A percentile compares a stretch with the other conserved stretches of the same genome.
phyloP scores from a whole-genome alignment of 2,329 filamentous ascomycete species.

The Emergomyces orientalis region DNA sequence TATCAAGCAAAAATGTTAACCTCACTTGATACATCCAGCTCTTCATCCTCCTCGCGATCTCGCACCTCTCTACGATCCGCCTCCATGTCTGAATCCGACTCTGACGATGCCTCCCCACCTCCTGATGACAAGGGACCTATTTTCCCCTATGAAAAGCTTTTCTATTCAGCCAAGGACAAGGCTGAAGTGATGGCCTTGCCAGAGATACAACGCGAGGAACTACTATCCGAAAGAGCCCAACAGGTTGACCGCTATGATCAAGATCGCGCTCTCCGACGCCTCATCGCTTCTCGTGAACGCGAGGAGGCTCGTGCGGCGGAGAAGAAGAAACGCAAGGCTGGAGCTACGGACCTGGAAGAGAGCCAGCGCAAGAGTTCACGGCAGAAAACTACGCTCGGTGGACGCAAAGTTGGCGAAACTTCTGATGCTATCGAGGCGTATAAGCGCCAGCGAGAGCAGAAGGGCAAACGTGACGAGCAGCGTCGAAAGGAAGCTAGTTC shows the following conservation, averaged over 20 bases:
- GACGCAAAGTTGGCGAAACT: conserved; percentile 58
- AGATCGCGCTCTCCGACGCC: conserved; percentile 68
- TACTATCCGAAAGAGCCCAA: conserved; percentile 77
- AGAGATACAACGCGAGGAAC: conserved; percentile 82
- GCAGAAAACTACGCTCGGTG: conserved; percentile 57
- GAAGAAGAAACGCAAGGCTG: conserved; percentile 63
- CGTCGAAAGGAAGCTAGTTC: conserved; percentile 34
- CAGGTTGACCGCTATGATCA: conserved; percentile 75
- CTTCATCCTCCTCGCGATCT: conserved; percentile 54
- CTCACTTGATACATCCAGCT: conserved; percentile 40
- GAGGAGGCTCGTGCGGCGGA: conserved; percentile 45
- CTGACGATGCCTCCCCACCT: conserved; percentile 51
- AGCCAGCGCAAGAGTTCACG: conserved; percentile 63
- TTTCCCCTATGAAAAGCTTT: conserved; percentile 81
- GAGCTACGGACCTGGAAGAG: conserved; percentile 69
- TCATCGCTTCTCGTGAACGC: conserved; percentile 60
- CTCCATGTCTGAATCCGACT: conserved; percentile 83
- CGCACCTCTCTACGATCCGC: conserved; percentile 70
- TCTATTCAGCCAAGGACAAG: conserved; percentile 64
- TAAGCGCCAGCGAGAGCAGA: conserved; percentile 52
- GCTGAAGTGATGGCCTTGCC: conserved; percentile 72
- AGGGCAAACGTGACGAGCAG: conserved; percentile 41
- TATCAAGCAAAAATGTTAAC: background rate
- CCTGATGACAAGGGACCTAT: conserved; percentile 43
- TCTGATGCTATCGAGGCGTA: conserved; percentile 65